phyloP scores from a whole-genome alignment of 2,329 filamentous ascomycete genomes.

The Claviceps maximensis region DNA sequence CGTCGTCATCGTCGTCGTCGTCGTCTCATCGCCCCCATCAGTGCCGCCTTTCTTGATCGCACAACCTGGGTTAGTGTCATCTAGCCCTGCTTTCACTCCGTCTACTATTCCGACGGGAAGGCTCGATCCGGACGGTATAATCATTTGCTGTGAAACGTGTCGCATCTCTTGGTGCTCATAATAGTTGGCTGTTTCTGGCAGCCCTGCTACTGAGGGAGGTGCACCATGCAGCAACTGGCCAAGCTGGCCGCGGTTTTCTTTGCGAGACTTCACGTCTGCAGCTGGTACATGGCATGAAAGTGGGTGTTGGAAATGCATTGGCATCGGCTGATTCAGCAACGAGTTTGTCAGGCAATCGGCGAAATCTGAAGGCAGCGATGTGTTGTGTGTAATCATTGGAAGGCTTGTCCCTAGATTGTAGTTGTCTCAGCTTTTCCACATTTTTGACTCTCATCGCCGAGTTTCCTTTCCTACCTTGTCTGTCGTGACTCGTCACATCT shows the following conservation, averaged over 20 bases:
- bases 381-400: conserved; percentile 9
- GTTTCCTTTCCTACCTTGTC: conserved; percentile 8
- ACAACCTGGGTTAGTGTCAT: neutral
- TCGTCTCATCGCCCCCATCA: neutral
- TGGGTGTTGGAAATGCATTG: conserved; percentile 20
- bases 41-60: neutral
- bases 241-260: conserved; percentile 25
- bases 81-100: neutral
- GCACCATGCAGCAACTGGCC: conserved; percentile 9
- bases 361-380: conserved; percentile 19
- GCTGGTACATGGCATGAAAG: conserved; percentile 17
- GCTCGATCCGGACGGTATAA: conserved; percentile 14
- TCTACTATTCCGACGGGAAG: conserved; percentile 6
- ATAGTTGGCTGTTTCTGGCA: conserved; percentile 6
- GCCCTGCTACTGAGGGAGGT: conserved; percentile 8
- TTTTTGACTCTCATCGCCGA: neutral
- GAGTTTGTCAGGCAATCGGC: conserved; percentile 32
- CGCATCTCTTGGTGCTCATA: conserved; percentile 22
- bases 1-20: no score
- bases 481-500: conserved; percentile 4
- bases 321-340: conserved; percentile 33
- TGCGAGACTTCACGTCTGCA: conserved; percentile 29
- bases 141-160: conserved; percentile 27
- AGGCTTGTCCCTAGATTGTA: conserved; percentile 8
- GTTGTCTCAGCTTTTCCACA: neutral